phyloP scores from a whole-genome alignment of 805 yeast genomes.

The Saturnispora ahearnii region DNA sequence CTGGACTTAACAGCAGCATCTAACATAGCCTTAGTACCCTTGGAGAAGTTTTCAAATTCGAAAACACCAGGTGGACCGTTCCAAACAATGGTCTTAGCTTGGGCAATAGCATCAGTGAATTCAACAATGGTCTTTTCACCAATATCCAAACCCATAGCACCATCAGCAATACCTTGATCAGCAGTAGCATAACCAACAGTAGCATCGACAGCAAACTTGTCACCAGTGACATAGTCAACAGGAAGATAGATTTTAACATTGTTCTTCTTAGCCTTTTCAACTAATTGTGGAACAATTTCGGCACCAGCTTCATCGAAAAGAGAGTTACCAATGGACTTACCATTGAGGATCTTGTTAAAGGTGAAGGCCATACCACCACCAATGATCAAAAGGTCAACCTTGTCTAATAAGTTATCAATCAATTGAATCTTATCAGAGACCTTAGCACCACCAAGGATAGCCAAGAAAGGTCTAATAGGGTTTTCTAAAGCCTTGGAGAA shows the following conservation, averaged over 20 bases:
- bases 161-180: constrained; percentile 87
- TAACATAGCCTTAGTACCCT: constrained; percentile 85
- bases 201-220: constrained; percentile 89
- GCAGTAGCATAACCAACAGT: constrained; percentile 75
- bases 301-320: constrained; percentile 92
- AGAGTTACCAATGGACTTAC: constrained; percentile 84
- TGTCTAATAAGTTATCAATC: constrained; percentile 93
- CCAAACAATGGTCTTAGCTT: constrained; percentile 98
- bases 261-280: constrained; percentile 95
- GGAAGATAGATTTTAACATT: constrained; percentile 91
- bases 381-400: constrained; percentile 87
- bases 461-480: constrained; percentile 97
- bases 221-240: constrained; percentile 93
- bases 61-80: constrained; percentile 99
- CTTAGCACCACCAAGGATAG: constrained; percentile 99
- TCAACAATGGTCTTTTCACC: constrained; percentile 84
- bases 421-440: constrained; percentile 98
- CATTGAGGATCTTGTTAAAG: constrained; percentile 86
- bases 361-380: constrained; percentile 99
- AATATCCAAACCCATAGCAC: constrained; percentile 92
- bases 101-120: constrained; percentile 73
- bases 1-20: constrained; percentile 84
- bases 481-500: constrained; percentile 97
- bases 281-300: constrained; percentile 82
- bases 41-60: constrained; percentile 87